These are phyloP conservation scores for Eragrostis curvula DNA, from an alignment of 176 grass and related monocot genomes.

Conservation along the genomic window DNA sequence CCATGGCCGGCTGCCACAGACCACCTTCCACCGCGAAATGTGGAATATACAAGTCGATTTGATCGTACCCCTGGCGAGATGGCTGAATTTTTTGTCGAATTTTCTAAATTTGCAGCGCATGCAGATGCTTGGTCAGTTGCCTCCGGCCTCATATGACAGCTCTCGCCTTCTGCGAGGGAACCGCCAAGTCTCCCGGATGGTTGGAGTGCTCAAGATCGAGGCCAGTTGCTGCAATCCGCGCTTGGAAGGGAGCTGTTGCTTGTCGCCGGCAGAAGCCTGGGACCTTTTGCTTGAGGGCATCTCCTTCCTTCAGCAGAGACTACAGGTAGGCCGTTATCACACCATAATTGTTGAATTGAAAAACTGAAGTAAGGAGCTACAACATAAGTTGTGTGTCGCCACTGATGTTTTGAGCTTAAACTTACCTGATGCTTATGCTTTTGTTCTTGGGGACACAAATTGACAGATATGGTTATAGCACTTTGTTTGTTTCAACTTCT, in stretches of 20 bases:
- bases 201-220: slow-evolving; percentile 16
- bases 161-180: slow-evolving; percentile 32
- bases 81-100: background rate
- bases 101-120: slow-evolving; percentile 7
- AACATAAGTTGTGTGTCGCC: background rate
- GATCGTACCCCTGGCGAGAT: background rate
- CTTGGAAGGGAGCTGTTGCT: background rate
- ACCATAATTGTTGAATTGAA: background rate
- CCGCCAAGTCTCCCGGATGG: slow-evolving; percentile 5
- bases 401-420: background rate
- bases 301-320: slow-evolving; percentile 19
- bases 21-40: background rate
- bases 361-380: background rate
- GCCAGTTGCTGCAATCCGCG: background rate
- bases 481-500: background rate
- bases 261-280: background rate
- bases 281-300: background rate
- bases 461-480: background rate
- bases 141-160: slow-evolving; percentile 27
- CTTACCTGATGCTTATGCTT: background rate
- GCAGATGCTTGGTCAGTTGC: slow-evolving; percentile 26
- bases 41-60: background rate
- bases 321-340: slow-evolving; percentile 21
- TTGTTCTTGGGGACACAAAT: background rate
- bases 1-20: background rate